Evolutionary conservation across 768 basidiomycete species (phyloP), one percentile per base, ranked within the genome.

Genomic region (Russula earlei): DNA sequence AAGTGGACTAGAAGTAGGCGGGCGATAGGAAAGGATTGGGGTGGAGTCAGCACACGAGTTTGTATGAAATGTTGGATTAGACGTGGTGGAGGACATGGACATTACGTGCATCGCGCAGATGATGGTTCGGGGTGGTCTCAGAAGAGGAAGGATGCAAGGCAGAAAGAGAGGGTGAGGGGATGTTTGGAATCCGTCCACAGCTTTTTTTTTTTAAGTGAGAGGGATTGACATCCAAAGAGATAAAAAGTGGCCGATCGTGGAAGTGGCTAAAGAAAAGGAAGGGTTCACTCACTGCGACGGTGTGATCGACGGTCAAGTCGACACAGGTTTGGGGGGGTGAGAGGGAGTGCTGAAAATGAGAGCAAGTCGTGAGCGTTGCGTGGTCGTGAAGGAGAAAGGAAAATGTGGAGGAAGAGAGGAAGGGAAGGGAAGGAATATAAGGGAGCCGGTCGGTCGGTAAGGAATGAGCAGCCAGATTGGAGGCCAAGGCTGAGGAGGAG

Each of bases 361-460:
- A 54, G 58, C 49, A 45, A 60, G 17, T 62, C 50, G 62, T 62
- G 45, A 62, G 62, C 62, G 59, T 61, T 61, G 40, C 36, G 49
- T 51, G 56, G 58, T 72, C 71, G 71, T 72, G 64, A 75, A 72
- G 68, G 68, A 62, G 67, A 57, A 40, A 54, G 55, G 37, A 62
- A 49, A 63, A 49, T 59, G 36, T 45, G 52, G 59, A 65, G 66
- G 50, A 55, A 56, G 36, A 60, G 52, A 60, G 62, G 61, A 62
- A 62, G 53, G 56, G 57, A 42, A 55, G n/a, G 44, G 61, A 61
- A 65, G 50, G 67, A 65, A 71, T 66, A 73, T 66, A 74, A 70
- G 60, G 65, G 65, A 66, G 64, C 65, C 65, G 64, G 62, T 58
- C 36, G 36, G 27, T 54, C 33, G 52, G 56, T 31, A 9, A 43